Base-by-base conservation (phyloP, 768 basidiomycete genomes). In the Chalciporus chontae region DNA sequence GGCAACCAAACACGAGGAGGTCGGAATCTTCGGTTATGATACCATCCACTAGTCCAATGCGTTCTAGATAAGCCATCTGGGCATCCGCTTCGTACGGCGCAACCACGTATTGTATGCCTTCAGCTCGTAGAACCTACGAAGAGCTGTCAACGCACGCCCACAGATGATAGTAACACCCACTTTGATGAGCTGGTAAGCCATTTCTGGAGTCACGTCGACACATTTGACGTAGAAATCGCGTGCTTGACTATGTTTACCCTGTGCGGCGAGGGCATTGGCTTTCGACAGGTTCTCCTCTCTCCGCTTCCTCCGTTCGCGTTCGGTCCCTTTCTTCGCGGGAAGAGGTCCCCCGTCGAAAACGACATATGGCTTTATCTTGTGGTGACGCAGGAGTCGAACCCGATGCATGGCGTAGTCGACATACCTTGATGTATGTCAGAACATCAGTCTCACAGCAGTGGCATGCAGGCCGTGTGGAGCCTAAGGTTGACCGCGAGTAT, bases 61-160 rank as follows among this genome's bases (percentile, higher is more conserved):
- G 81, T 63, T 98, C 96, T 39, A 99, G 79, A 69, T 87, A 97
- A 40, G 91, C 87, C 49, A 99, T 79, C 67, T 99, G 96, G 1
- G 96, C 93, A 62, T 99, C 96, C 0, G 96, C 96, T 74, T 99
- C 96, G 67, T 98, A 99, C 0, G 96, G 96, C 4, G 96, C 95
- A 15, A 98, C 96, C 34, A 98, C 74, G 63, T 95, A 96, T 17
- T 78, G 65, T 8, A 98, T 79, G 15, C 72, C 70, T 62, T 96
- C 94, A 10, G 87, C 89, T 42, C 79, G 79, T 27, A 99, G 75
- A 10, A 90, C 94, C 94, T 98, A 56, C 9, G 49, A 11, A 32
- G 37, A 42, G 29, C 38, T n/a, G 26, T 60, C 49, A 53, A 45
- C 36, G 11, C 17, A 36, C 32, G 48, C 26, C 48, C 31, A 38